Percentiles rank a stretch among this genome's conserved stretches.
Evolutionary conservation across 441 rosid genomes (phyloP).

Genomic region (Mallotus japonicus): DNA sequence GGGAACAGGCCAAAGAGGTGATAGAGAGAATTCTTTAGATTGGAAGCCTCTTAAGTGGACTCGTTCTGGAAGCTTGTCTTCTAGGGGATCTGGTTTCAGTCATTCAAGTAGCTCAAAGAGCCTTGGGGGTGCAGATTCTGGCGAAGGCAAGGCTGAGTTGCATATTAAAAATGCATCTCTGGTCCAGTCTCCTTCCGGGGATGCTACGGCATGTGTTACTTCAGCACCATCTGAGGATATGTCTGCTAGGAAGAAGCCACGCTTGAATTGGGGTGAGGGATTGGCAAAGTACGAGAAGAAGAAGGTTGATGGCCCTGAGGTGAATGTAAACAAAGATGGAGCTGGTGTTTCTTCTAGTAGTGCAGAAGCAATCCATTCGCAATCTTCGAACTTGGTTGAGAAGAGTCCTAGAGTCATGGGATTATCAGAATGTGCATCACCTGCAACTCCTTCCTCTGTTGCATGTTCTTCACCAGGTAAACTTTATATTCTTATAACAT

Average conservation of each 20-base stretch:
- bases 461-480: slow-evolving; percentile 93
- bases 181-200: slow-evolving; percentile 62
- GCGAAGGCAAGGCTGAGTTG: slow-evolving; percentile 57
- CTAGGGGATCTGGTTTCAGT: slow-evolving; percentile 90
- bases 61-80: slow-evolving; percentile 78
- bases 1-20: slow-evolving; percentile 48
- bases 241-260: slow-evolving; percentile 77
- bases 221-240: slow-evolving; percentile 61
- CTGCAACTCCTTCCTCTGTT: slow-evolving; percentile 90
- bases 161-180: slow-evolving; percentile 46
- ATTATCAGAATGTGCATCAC: slow-evolving; percentile 71
- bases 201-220: slow-evolving; percentile 54
- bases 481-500: neutral
- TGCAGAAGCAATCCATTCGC: slow-evolving; percentile 44
- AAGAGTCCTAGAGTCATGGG: slow-evolving; percentile 61
- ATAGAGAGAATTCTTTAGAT: slow-evolving; percentile 56
- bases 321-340: slow-evolving; percentile 46
- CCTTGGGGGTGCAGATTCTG: slow-evolving; percentile 68
- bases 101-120: slow-evolving; percentile 92
- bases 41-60: slow-evolving; percentile 85
- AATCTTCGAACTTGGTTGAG: slow-evolving; percentile 48
- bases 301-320: slow-evolving; percentile 74
- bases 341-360: slow-evolving; percentile 30
- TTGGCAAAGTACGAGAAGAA: slow-evolving; percentile 95
- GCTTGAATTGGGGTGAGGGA: slow-evolving; percentile 99